Evolutionary conservation across 495 filamentous ascomycete genomes (phyloP).

Genomic region (Neurospora tetraspora): DNA sequence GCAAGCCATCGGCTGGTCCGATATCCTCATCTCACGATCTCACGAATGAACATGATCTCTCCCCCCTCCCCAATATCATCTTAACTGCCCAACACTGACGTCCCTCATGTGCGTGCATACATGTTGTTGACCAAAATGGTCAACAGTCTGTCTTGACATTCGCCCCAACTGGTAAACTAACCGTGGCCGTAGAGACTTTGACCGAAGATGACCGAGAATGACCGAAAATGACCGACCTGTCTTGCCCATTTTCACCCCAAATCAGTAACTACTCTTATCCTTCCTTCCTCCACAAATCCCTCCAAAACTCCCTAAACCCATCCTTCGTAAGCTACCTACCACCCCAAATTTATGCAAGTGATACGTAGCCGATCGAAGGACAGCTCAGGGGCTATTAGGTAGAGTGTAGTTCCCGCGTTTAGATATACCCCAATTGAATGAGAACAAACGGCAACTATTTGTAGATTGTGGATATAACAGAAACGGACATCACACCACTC

Average conservation of each 20-base stretch:
- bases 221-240: no score
- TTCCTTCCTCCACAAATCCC: slow-evolving; percentile 56
- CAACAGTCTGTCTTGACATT: neutral
- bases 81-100: neutral
- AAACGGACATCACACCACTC: no score
- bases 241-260: no score
- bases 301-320: slow-evolving; percentile 81
- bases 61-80: neutral
- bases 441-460: no score
- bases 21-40: neutral
- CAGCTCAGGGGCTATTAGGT: neutral
- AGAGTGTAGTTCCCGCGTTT: neutral
- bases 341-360: neutral
- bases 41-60: neutral
- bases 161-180: no score
- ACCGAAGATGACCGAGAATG: no score
- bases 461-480: no score
- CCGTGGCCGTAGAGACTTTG: no score
- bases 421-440: neutral
- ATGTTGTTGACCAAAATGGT: neutral
- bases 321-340: slow-evolving; percentile 28
- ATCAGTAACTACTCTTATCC: neutral
- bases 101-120: neutral
- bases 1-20: neutral
- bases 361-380: neutral